Evolutionary conservation across 495 filamentous ascomycete species (phyloP), one percentile per base, ranked within the genome.

Genomic region (Thermothielavioides terrestris): DNA sequence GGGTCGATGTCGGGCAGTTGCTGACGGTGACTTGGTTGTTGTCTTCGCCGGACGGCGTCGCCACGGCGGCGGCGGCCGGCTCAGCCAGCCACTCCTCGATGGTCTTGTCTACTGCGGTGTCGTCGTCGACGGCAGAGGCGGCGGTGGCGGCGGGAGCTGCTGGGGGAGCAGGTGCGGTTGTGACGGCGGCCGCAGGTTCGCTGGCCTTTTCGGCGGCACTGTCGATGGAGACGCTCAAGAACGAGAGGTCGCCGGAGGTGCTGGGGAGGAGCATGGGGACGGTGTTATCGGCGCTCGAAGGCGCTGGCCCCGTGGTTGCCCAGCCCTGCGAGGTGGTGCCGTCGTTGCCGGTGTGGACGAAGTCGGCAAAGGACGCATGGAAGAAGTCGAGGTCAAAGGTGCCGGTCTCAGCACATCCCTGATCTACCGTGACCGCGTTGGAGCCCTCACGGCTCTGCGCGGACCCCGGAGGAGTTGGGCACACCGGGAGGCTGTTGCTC

Each of bases 1-100:
- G 17, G 28, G 18, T 14, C 12, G 28, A 2, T 5, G 18, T 21
- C 15, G 40, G 12, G n/a, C 6, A 28, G 40, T 17, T 17, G 27
- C 3, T 12, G 36, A 10, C 11, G 11, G 17, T 2, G 10, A 7
- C 1, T 14, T 3, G 20, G 37, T 40, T 42, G 42, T n/a, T 25
- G 42, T 22, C 11, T 27, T 36, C 28, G 28, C 17, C 5, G 8
- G 36, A 36, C 10, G 42, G 26, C 9, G 25, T 5, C 17, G n/a
- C 18, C 15, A 23, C 9, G 37, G 37, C 15, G 4, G 37, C 14
- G 18, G 25, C 8, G 2, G 40, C 10, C 4, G 49, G 61, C 34
- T 64, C 61, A 23, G 63, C 55, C 28, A 64, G 59, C 61, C 59
- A 64, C 28, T 64, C 61, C 40, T 60, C 51, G 32, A 66, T 64